Conservation (phyloP, 1,284 basidiomycete species). For the Sanghuangporus sanghuang region DNA sequence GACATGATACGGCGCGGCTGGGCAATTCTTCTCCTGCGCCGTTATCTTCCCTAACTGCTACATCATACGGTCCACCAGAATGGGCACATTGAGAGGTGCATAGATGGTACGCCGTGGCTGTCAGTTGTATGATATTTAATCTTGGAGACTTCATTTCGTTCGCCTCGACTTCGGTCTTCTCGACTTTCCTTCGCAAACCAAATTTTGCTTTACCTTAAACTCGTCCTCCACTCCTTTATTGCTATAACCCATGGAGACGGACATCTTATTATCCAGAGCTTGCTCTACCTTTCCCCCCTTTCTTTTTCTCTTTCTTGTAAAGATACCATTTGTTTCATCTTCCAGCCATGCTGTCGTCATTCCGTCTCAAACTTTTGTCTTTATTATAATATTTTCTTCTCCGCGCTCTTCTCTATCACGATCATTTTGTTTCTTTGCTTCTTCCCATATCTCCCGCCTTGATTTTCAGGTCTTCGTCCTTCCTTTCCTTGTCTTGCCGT, state of each 20-base stretch:
- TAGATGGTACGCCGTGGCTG: neutral
- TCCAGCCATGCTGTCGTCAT: neutral
- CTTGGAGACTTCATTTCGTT: neutral
- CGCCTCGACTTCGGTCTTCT: neutral
- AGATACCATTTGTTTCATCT: neutral
- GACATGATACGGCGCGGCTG: neutral
- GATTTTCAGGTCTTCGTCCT: neutral
- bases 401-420: no score
- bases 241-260: neutral
- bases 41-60: slow-evolving; percentile 7
- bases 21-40: slow-evolving; percentile 7
- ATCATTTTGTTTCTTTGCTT: neutral
- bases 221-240: neutral
- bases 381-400: no score
- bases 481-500: no score
- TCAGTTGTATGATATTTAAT: neutral
- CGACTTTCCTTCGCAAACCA: neutral
- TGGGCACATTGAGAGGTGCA: neutral
- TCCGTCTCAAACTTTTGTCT: no score
- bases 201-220: neutral
- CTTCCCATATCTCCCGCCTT: neutral
- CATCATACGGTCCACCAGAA: slow-evolving; percentile 6
- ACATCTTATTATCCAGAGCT: neutral
- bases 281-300: neutral
- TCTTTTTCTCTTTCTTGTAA: neutral